Base-by-base conservation (phyloP, 2,329 filamentous ascomycete species). In the Leptographium lundbergii region DNA sequence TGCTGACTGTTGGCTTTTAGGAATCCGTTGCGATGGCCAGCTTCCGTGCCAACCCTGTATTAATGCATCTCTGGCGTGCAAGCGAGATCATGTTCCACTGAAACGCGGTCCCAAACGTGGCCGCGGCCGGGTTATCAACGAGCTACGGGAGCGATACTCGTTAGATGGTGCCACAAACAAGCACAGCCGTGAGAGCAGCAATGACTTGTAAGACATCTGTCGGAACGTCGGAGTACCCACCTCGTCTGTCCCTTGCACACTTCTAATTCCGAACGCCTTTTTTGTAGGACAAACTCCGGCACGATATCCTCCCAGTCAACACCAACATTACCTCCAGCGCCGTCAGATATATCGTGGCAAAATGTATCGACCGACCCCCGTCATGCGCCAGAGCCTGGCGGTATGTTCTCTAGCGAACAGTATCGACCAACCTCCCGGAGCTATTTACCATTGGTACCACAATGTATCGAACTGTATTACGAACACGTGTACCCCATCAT, bases 81-180 rank as follows among this genome's bases (percentile, higher is more conserved):
- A 81, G 63, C 81, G 82, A 68, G 82, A 85, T 65, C 81, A 83
- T 65, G 77, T 85, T 51, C 82, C 82, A 17, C 80, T 82, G 68
- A 84, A 84, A 69, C 80, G 84, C 64, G 82, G 82, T 2, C 82
- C 82, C 14, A 86, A 85, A 66, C 79, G 80, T 32, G 81, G 80
- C 56, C 77, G 80, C 61, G 82, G 82, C 39, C 80, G 82, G 63
- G 81, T 86, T 48, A 81, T 86, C 60, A 82, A 81, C 61, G 81
- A 84, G 69, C 71, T 86, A 25, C 75, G 82, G 69, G 57, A 69
- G 69, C 74, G 73, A 81, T 68, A 60, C 50, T 59, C 61, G 24
- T 27, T 64, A 13, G 62, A 70, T 69, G 59, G 54, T 11, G 47
- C 57, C 64, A 71, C 74, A 22, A 58, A 60, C 70, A 72, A 61